phyloP scores from a whole-genome alignment of 805 yeast genomes.

The Lachancea cidri region DNA sequence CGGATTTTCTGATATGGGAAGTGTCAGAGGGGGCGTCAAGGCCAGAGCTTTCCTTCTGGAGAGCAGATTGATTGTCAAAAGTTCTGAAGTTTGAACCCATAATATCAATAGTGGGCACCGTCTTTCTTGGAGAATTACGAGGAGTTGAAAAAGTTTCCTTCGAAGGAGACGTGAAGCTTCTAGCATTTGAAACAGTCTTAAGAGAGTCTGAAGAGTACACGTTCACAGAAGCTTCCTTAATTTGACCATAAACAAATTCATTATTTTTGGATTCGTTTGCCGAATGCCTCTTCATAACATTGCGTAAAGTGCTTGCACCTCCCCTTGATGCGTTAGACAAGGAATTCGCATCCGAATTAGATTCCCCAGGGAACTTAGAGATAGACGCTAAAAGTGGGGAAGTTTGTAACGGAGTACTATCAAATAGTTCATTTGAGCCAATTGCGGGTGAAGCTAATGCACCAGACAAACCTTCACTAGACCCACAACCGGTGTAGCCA shows the following conservation, averaged over 20 bases:
- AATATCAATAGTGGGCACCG: conserved; percentile 7
- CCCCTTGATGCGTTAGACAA: conserved; percentile 3
- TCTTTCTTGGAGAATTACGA: too few relatives aligned
- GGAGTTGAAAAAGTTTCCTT: not conserved
- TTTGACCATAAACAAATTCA: not conserved
- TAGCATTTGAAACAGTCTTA: not conserved
- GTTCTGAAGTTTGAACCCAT: conserved; percentile 12
- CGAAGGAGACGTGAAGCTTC: not conserved
- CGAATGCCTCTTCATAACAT: not conserved
- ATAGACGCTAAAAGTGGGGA: conserved; percentile 12
- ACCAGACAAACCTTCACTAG: conserved; percentile 54
- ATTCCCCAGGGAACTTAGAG: conserved; percentile 18
- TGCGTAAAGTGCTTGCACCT: not conserved
- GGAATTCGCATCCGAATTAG: conserved; percentile 2
- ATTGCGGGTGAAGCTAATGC: conserved; percentile 50
- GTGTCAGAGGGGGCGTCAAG: not conserved
- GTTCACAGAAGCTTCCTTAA: not conserved
- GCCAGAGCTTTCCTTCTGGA: not conserved
- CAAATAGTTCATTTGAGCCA: conserved; percentile 33
- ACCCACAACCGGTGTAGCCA: conserved; percentile 80
- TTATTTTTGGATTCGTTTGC: not conserved
- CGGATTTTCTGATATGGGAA: conserved; percentile 8
- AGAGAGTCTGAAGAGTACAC: not conserved
- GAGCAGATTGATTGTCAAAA: conserved; percentile 3
- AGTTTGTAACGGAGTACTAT: conserved; percentile 10